These are phyloP conservation scores for Cystobasidium ongulense DNA, from an alignment of 768 basidiomycete genomes.

Conservation along the genomic window DNA sequence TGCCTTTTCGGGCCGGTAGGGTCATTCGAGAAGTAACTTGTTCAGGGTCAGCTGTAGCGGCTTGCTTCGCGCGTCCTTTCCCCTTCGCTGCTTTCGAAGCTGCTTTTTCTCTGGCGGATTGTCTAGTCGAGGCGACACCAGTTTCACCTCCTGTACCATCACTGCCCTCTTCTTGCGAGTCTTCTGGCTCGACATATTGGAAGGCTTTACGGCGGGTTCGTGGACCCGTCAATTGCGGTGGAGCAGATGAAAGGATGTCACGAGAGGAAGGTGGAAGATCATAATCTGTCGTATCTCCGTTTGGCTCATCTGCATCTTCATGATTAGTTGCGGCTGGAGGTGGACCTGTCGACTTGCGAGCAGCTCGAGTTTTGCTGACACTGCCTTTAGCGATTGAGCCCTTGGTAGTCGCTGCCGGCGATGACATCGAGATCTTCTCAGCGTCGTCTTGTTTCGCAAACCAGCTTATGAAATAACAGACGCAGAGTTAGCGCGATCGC, in stretches of 20 bases:
- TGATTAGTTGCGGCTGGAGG: background rate
- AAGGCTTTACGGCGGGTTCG: background rate
- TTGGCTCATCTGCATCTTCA: background rate
- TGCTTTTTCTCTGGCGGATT: background rate
- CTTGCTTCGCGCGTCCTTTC: background rate
- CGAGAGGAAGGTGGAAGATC: background rate
- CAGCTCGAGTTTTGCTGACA: background rate
- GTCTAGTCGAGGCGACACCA: background rate
- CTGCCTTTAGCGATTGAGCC: background rate
- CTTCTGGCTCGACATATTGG: background rate
- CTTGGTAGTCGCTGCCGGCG: background rate
- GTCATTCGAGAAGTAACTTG: background rate
- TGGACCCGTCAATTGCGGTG: background rate
- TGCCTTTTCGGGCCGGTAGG: background rate
- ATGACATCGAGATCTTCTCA: slow-evolving; percentile 6
- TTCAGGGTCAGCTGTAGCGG: background rate
- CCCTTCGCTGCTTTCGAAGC: background rate
- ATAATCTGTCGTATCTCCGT: background rate
- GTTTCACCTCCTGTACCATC: background rate
- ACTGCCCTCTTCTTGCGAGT: background rate
- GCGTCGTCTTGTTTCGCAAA: slow-evolving; percentile 4
- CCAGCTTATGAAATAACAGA: background rate
- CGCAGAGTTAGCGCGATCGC: background rate
- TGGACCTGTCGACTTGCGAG: background rate
- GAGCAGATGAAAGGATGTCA: background rate